These are phyloP conservation scores for Sclerotiophoma versabilis DNA, from an alignment of 2,329 filamentous ascomycete genomes.

Conservation along the genomic window DNA sequence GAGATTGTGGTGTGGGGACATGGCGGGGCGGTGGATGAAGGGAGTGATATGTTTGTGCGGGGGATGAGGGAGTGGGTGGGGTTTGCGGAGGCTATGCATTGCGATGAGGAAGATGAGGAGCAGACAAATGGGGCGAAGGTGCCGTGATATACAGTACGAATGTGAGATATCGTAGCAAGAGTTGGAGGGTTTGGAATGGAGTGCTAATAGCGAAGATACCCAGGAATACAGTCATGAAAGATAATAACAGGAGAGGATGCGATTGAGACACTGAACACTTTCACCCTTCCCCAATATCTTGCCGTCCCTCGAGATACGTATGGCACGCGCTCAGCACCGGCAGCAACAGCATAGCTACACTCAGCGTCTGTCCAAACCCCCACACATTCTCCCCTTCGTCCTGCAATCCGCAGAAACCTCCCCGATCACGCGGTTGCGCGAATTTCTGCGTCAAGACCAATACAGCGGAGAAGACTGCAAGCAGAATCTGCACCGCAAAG, in stretches of 20 bases:
- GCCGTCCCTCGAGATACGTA: slow-evolving; percentile 38
- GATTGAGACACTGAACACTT: no score
- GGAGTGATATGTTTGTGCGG: slow-evolving; percentile 73
- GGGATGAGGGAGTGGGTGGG: slow-evolving; percentile 81
- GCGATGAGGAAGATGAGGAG: slow-evolving; percentile 26
- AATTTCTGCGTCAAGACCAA: slow-evolving; percentile 41
- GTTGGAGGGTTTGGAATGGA: not conserved
- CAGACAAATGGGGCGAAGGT: not conserved
- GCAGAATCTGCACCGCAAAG: slow-evolving; percentile 36
- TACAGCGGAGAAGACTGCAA: slow-evolving; percentile 31
- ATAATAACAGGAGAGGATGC: not conserved
- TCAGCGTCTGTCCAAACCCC: slow-evolving; percentile 43
- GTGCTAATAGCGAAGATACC: not conserved
- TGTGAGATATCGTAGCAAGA: no score
- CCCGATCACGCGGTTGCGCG: slow-evolving; percentile 25
- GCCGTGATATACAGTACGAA: not conserved
- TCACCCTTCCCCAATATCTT: slow-evolving; percentile 26
- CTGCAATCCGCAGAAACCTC: slow-evolving; percentile 33
- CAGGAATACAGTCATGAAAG: not conserved
- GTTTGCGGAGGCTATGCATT: slow-evolving; percentile 67
- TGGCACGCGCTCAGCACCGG: slow-evolving; percentile 36
- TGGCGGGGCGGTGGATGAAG: slow-evolving; percentile 68
- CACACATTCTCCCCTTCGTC: slow-evolving; percentile 36
- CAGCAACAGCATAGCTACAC: slow-evolving; percentile 38
- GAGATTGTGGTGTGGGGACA: slow-evolving; percentile 85